Percentiles rank a stretch among this genome's conserved stretches.
Evolutionary conservation across 106 monocot genomes (phyloP).

Genomic region (Dendrobium catenatum): DNA sequence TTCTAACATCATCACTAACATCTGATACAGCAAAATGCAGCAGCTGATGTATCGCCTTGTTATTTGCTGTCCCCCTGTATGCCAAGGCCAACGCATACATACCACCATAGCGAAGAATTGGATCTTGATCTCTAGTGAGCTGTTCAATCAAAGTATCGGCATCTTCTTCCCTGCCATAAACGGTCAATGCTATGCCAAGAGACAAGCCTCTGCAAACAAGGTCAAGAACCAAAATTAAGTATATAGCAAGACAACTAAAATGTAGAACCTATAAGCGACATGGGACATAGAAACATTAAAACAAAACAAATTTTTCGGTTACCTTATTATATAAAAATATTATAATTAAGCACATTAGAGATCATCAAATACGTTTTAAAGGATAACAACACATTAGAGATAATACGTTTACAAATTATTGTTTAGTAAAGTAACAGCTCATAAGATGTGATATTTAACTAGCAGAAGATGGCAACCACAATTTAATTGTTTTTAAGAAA

Average conservation of each 20-base stretch:
- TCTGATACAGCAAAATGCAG: constrained; percentile 99
- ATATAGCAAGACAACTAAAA: neutral
- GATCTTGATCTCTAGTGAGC: constrained; percentile 97
- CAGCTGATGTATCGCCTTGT: constrained; percentile 97
- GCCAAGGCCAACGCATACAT: constrained; percentile 98
- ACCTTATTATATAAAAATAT: neutral
- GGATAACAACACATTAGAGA: neutral
- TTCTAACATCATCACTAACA: constrained; percentile 97
- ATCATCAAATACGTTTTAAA: neutral
- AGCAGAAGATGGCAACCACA: no score
- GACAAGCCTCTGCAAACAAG: constrained; percentile 49
- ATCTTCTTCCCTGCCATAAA: constrained; percentile 97
- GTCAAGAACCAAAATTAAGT: neutral
- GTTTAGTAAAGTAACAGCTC: no score
- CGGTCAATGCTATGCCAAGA: constrained; percentile 88
- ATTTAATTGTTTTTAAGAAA: neutral
- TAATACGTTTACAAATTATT: neutral
- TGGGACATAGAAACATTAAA: neutral
- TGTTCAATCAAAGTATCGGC: constrained; percentile 97
- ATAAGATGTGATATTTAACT: no score
- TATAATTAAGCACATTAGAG: neutral
- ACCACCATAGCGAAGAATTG: constrained; percentile 97
- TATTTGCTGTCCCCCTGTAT: constrained; percentile 94
- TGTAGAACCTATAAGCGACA: neutral
- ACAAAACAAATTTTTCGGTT: neutral